These are phyloP conservation scores for Scedosporium aurantiacum DNA, from an alignment of 2,329 filamentous ascomycete genomes.

Conservation along the genomic window DNA sequence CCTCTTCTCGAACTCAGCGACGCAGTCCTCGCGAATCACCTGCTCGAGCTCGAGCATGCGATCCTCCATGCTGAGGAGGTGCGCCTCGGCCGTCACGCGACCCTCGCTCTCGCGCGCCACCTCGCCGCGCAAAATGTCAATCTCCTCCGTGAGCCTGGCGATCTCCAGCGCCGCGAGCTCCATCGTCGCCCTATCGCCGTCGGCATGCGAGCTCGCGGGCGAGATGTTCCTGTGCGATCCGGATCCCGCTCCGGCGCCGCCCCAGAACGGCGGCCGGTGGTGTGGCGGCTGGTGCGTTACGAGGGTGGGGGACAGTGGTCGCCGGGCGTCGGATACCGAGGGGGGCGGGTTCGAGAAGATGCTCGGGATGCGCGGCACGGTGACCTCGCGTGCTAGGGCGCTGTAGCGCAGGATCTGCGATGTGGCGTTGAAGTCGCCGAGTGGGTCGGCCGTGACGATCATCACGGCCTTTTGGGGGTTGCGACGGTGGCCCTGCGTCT, in stretches of 20 bases:
- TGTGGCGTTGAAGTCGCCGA: constrained; percentile 92
- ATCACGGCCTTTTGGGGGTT: constrained; percentile 83
- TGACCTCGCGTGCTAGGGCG: constrained; percentile 83
- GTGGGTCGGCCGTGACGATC: constrained; percentile 89
- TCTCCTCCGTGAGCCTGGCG: constrained; percentile 56
- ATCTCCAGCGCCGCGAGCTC: constrained; percentile 76
- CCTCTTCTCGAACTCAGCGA: constrained; percentile 69
- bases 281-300: constrained; percentile 3
- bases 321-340: constrained; percentile 13
- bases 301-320: constrained; percentile 10
- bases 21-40: constrained; percentile 80
- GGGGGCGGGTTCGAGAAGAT: constrained; percentile 48
- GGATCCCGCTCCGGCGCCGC: constrained; percentile 9
- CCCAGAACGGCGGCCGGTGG: not conserved
- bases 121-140: constrained; percentile 61
- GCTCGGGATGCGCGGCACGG: constrained; percentile 78
- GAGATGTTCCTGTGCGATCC: constrained; percentile 27
- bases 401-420: constrained; percentile 93
- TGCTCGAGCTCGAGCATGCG: constrained; percentile 60
- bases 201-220: constrained; percentile 23
- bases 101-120: constrained; percentile 61
- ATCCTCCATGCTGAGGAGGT: constrained; percentile 59
- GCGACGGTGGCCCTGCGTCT: constrained; percentile 31
- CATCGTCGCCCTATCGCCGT: constrained; percentile 58
- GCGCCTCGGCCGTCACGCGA: constrained; percentile 61